A percentile compares a stretch with the other conserved stretches of the same genome.
Conservation (phyloP, 2,329 filamentous ascomycete genomes). For the Aspergillus arachidicola region DNA sequence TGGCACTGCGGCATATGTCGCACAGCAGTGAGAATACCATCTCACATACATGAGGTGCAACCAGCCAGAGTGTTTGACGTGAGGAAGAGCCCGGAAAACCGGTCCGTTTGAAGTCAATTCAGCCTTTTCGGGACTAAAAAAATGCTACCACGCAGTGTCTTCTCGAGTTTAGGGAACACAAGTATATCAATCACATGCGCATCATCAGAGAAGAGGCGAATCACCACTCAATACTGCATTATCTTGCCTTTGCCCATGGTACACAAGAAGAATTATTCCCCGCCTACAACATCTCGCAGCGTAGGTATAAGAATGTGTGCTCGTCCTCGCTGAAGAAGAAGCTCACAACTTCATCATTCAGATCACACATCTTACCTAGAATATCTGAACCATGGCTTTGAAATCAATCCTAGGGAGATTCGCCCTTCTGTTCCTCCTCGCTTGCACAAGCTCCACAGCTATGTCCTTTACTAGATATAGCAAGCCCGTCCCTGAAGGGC, state of each 20-base stretch:
- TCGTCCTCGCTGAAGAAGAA: no score
- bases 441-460: background rate
- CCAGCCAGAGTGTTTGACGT: no score
- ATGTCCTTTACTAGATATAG: constrained; percentile 21
- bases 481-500: constrained; percentile 10
- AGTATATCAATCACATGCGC: background rate
- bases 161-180: background rate
- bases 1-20: no score
- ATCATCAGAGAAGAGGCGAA: background rate
- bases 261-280: background rate
- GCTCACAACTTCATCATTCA: background rate
- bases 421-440: background rate
- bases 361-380: background rate
- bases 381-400: background rate
- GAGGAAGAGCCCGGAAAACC: no score
- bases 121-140: no score
- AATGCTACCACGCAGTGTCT: no score
- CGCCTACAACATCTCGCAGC: no score
- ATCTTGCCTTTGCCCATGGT: background rate
- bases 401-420: background rate
- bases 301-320: no score
- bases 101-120: no score
- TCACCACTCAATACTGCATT: background rate
- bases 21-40: no score
- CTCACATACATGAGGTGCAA: no score